phyloP scores from a whole-genome alignment of 192 early-diverging fungal genomes.

The Allomyces arbusculus region DNA sequence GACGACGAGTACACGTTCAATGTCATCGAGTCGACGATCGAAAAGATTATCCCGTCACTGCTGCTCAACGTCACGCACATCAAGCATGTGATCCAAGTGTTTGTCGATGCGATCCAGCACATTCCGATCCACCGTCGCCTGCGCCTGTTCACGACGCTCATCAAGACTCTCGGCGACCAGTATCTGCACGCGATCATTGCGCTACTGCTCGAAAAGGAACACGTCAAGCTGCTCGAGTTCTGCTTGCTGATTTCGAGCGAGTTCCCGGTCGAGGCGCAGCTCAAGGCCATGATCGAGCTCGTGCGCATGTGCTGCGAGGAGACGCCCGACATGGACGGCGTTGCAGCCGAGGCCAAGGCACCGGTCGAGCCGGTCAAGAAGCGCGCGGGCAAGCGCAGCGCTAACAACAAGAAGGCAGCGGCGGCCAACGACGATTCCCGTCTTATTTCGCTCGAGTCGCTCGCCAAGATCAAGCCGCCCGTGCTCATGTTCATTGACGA shows the following conservation, averaged over 20 bases:
- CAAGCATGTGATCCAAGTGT: constrained; percentile 62
- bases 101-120: constrained; percentile 75
- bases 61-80: constrained; percentile 30
- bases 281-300: constrained; percentile 36
- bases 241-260: constrained; percentile 43
- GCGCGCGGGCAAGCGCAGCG: constrained; percentile 2
- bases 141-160: constrained; percentile 62
- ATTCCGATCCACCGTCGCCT: constrained; percentile 84
- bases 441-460: not conserved
- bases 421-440: not conserved
- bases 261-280: constrained; percentile 44
- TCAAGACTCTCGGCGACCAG: constrained; percentile 53
- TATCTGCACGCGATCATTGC: constrained; percentile 54
- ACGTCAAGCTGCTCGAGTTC: constrained; percentile 52
- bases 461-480: not conserved
- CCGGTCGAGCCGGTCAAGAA: not conserved
- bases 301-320: constrained; percentile 8
- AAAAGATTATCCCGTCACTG: constrained; percentile 68
- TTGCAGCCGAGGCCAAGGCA: no score
- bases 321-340: constrained; percentile 7
- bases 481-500: not conserved
- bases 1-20: constrained; percentile 93
- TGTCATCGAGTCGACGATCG: constrained; percentile 75
- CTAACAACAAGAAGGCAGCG: not conserved
- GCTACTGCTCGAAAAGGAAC: constrained; percentile 47